phyloP scores from a whole-genome alignment of 2,329 filamentous ascomycete species.

The Aureobasidium vineae region DNA sequence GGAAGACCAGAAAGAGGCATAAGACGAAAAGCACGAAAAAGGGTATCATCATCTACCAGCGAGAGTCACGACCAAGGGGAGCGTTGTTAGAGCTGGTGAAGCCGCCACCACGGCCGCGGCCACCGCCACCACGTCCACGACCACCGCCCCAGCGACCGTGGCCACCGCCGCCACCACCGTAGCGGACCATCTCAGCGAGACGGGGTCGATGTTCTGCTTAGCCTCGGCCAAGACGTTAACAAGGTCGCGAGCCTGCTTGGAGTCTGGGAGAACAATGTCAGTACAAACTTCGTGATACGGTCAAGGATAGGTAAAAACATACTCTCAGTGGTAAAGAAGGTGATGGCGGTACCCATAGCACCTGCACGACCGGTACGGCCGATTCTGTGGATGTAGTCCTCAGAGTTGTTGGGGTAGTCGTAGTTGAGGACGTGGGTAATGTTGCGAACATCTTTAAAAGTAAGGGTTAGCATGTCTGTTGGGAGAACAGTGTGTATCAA shows the following conservation, averaged over 20 bases:
- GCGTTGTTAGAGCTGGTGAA: conserved; percentile 58
- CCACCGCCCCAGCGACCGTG: conserved; percentile 63
- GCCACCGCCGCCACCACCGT: conserved; percentile 77
- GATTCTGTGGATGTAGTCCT: conserved; percentile 68
- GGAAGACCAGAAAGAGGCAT: neutral
- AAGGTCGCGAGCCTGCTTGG: conserved; percentile 82
- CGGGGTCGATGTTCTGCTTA: conserved; percentile 96
- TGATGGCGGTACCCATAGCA: conserved; percentile 92
- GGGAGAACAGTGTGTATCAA: conserved; percentile 44
- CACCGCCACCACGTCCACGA: conserved; percentile 51
- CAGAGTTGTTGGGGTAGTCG: conserved; percentile 95
- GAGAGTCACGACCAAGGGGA: conserved; percentile 56
- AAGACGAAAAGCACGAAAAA: conserved; percentile 1
- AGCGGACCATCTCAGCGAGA: conserved; percentile 93
- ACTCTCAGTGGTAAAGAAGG: conserved; percentile 99
- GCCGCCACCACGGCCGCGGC: conserved; percentile 41
- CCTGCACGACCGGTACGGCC: conserved; percentile 71
- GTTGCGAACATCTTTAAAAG: conserved; percentile 93
- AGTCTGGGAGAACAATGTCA: conserved; percentile 44
- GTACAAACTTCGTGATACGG: conserved; percentile 25
- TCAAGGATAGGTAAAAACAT: conserved; percentile 49
- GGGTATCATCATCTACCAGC: conserved; percentile 51
- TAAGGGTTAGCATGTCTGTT: conserved; percentile 68
- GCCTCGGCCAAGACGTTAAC: conserved; percentile 89
- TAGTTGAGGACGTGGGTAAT: conserved; percentile 99